Evolutionary conservation across 2,329 filamentous ascomycete genomes (phyloP).

Genomic region (Fusarium sublunatum): DNA sequence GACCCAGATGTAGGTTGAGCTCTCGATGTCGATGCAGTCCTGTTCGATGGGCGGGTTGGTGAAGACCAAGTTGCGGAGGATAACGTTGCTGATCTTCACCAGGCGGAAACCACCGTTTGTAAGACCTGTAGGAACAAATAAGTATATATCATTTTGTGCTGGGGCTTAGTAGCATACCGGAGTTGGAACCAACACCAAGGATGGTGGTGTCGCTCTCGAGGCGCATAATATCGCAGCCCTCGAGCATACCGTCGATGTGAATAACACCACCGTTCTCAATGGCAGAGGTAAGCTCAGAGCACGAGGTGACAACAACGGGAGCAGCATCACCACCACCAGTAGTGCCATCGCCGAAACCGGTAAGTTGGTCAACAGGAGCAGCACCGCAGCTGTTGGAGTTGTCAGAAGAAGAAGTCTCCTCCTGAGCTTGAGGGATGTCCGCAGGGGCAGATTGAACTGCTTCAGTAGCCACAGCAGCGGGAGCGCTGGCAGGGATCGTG

Average conservation of each 20-base stretch:
- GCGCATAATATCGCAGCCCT: slow-evolving; percentile 54
- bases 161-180: slow-evolving; percentile 33
- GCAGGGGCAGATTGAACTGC: slow-evolving; percentile 19
- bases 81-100: slow-evolving; percentile 60
- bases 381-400: slow-evolving; percentile 29
- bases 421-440: background rate
- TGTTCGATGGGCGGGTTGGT: slow-evolving; percentile 57
- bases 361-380: slow-evolving; percentile 33
- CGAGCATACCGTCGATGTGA: slow-evolving; percentile 56
- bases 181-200: slow-evolving; percentile 58
- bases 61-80: slow-evolving; percentile 63
- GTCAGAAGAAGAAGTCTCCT: slow-evolving; percentile 1
- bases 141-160: background rate
- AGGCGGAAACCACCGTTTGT: slow-evolving; percentile 57
- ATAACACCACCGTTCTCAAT: slow-evolving; percentile 56
- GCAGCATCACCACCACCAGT: slow-evolving; percentile 59
- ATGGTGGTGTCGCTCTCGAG: slow-evolving; percentile 61
- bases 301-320: slow-evolving; percentile 58
- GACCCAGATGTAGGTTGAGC: slow-evolving; percentile 63
- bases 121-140: slow-evolving; percentile 31
- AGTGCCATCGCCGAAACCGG: slow-evolving; percentile 52
- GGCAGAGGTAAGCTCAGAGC: slow-evolving; percentile 55
- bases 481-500: slow-evolving; percentile 19
- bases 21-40: slow-evolving; percentile 59
- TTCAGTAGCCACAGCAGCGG: slow-evolving; percentile 12